phyloP scores from a whole-genome alignment of 2,329 filamentous ascomycete species.

The Colletotrichum spaethianum region DNA sequence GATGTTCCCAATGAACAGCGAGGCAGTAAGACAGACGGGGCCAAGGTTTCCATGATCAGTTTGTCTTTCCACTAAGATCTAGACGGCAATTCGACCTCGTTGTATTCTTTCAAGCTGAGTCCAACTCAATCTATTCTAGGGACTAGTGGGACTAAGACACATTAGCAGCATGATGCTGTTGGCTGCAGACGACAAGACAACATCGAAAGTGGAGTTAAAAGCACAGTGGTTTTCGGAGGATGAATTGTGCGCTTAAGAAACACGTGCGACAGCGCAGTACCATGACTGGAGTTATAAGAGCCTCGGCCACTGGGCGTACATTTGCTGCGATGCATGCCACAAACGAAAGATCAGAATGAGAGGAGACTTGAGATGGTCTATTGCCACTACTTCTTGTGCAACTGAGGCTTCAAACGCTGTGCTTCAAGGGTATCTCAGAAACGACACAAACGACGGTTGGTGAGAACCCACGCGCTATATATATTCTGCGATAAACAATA shows the following conservation, averaged over 20 bases:
- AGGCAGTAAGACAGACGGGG: background rate
- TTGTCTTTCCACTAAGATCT: background rate
- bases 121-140: too few species aligned
- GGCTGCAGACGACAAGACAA: background rate
- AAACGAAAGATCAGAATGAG: background rate
- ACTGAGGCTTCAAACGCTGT: constrained; percentile 21
- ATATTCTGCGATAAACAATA: background rate
- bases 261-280: background rate
- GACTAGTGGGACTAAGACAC: too few species aligned
- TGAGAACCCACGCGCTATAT: constrained; percentile 4
- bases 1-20: accelerated
- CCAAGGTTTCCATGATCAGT: background rate
- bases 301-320: background rate
- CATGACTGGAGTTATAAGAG: too few species aligned
- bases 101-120: background rate
- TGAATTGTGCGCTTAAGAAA: background rate
- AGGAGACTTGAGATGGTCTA: constrained; percentile 15
- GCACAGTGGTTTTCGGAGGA: background rate
- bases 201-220: too few species aligned
- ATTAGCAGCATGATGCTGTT: background rate
- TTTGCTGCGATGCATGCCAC: background rate
- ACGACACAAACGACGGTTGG: constrained; percentile 8
- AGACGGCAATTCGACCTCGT: background rate
- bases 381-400: constrained; percentile 8
- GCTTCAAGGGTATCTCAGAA: constrained; percentile 34